Evolutionary conservation across 306 rosid species (phyloP).

Genomic region (Fagus crenata): DNA sequence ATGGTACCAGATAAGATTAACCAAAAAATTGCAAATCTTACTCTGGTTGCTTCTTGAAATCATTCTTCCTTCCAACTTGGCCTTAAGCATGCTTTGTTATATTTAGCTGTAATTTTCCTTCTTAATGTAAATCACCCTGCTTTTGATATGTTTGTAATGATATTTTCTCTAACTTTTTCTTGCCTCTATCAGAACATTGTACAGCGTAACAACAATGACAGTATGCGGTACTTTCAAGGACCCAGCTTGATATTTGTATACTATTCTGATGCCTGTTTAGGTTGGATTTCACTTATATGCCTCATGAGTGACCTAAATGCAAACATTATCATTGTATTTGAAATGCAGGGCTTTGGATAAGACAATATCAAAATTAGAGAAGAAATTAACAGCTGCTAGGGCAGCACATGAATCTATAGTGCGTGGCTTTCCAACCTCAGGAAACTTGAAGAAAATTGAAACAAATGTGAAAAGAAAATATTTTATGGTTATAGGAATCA

Average conservation of each 20-base stretch:
- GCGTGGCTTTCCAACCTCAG: constrained; percentile 41
- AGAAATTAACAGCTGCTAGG: constrained; percentile 48
- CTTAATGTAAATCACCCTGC: neutral
- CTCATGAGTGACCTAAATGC: constrained; percentile 19
- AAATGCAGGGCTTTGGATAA: constrained; percentile 58
- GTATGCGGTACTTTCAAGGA: constrained; percentile 44
- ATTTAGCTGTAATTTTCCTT: constrained; percentile 1
- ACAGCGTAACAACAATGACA: constrained; percentile 43
- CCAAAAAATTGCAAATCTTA: neutral
- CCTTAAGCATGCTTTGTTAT: constrained; percentile 3
- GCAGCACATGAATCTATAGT: constrained; percentile 37
- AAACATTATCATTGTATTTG: constrained; percentile 27
- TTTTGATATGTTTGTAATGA: neutral
- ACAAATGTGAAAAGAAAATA: constrained; percentile 60
- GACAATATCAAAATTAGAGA: constrained; percentile 50
- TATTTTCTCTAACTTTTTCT: constrained; percentile 1
- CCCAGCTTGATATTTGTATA: constrained; percentile 52
- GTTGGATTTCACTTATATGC: constrained; percentile 22
- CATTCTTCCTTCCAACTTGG: constrained; percentile 3
- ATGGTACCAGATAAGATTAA: neutral
- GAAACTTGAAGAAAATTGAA: constrained; percentile 38
- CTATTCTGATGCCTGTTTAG: constrained; percentile 29
- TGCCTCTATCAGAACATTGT: constrained; percentile 37
- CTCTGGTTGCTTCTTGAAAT: constrained; percentile 9
- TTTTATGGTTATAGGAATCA: constrained; percentile 81